These are phyloP conservation scores for Camelina hispida DNA, from an alignment of 345 rosid species.

Conservation along the genomic window DNA sequence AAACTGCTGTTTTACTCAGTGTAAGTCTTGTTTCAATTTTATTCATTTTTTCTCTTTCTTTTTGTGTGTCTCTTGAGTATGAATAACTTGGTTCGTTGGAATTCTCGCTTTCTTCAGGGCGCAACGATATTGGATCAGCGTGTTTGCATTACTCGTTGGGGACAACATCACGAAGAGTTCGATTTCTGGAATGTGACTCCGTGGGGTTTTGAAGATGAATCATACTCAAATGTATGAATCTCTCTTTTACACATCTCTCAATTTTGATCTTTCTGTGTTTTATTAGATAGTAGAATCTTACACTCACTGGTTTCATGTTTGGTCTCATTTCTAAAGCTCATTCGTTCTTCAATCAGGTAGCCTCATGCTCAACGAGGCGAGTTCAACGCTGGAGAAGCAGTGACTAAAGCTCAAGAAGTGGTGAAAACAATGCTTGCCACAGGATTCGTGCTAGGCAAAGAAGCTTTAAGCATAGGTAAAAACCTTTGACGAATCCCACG, in stretches of 20 bases:
- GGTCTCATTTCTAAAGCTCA: slow-evolving; percentile 5
- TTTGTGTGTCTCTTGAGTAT: not conserved
- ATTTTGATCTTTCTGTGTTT: not conserved
- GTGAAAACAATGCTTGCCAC: slow-evolving; percentile 70
- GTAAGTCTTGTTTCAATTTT: slow-evolving; percentile 48
- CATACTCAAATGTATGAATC: slow-evolving; percentile 56
- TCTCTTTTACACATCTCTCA: not conserved
- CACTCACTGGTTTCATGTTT: slow-evolving; percentile 6
- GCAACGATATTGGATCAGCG: slow-evolving; percentile 76
- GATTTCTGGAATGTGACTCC: slow-evolving; percentile 60
- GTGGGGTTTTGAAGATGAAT: slow-evolving; percentile 46
- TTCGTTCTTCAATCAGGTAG: slow-evolving; percentile 24
- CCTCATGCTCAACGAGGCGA: slow-evolving; percentile 40
- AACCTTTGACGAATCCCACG: slow-evolving; percentile 74
- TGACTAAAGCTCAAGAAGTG: slow-evolving; percentile 70
- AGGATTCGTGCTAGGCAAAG: slow-evolving; percentile 76
- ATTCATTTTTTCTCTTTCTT: not conserved
- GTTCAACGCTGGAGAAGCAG: slow-evolving; percentile 72
- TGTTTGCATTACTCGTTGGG: slow-evolving; percentile 85
- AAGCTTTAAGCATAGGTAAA: slow-evolving; percentile 70
- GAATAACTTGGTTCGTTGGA: slow-evolving; percentile 5
- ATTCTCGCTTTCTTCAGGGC: slow-evolving; percentile 53
- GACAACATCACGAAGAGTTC: slow-evolving; percentile 58
- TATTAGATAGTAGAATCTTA: not conserved
- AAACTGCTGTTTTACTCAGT: slow-evolving; percentile 80